phyloP scores from a whole-genome alignment of 441 rosid species.

The Iberis amara region DNA sequence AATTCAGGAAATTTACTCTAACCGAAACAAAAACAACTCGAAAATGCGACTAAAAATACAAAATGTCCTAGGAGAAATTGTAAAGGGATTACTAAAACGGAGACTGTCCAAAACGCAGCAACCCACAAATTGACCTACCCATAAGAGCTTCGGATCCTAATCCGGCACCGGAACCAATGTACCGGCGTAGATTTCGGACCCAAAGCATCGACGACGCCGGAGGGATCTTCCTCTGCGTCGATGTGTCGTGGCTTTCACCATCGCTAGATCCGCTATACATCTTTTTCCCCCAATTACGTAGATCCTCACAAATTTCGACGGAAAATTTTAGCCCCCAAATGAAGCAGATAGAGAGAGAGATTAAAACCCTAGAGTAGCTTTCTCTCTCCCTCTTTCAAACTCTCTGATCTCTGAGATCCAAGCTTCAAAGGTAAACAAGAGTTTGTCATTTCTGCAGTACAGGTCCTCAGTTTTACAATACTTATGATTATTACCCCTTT shows the following conservation, averaged over 20 bases:
- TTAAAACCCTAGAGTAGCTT: not conserved
- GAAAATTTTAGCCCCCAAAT: not conserved
- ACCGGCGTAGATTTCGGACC: constrained; percentile 88
- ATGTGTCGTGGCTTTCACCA: constrained; percentile 80
- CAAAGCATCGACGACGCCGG: constrained; percentile 91
- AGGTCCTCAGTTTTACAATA: constrained; percentile 2
- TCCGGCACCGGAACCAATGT: constrained; percentile 90
- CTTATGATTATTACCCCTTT: constrained; percentile 4
- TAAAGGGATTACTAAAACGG: not conserved
- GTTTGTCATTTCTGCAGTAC: constrained; percentile 4
- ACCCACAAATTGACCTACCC: constrained; percentile 46
- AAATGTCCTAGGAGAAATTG: too few species aligned
- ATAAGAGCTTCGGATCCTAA: constrained; percentile 96
- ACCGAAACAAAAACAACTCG: too few species aligned
- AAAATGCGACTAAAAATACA: too few species aligned
- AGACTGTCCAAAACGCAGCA: not conserved
- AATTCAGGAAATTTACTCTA: too few species aligned
- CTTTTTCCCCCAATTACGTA: constrained; percentile 13
- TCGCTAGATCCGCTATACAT: constrained; percentile 97
- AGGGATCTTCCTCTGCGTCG: constrained; percentile 81
- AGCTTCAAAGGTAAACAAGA: constrained; percentile 19
- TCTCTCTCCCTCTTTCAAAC: constrained; percentile 18
- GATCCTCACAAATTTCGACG: constrained; percentile 20
- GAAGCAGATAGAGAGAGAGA: constrained; percentile 12
- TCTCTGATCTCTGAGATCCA: constrained; percentile 22